These are phyloP conservation scores for Saturnispora mendoncae DNA, from an alignment of 805 yeast genomes.

Conservation along the genomic window DNA sequence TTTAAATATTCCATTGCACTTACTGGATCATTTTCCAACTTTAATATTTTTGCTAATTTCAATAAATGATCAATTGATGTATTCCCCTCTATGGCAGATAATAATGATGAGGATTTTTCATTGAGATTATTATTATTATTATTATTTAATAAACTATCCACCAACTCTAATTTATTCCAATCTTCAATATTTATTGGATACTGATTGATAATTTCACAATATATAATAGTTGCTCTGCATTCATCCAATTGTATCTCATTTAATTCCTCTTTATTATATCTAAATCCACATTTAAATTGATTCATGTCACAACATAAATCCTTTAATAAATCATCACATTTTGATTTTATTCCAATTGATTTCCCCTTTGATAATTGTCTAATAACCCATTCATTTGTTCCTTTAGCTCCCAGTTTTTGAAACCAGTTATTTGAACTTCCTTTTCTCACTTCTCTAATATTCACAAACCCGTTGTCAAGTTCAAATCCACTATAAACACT, in stretches of 20 bases:
- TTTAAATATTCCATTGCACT: neutral
- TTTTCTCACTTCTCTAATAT: too few species aligned
- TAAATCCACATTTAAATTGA: slow-evolving; percentile 4
- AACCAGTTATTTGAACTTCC: too few species aligned
- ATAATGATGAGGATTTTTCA: too few species aligned
- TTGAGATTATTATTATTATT: neutral
- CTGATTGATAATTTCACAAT: slow-evolving; percentile 2
- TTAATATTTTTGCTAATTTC: neutral
- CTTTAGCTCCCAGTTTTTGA: neutral
- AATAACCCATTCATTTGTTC: neutral
- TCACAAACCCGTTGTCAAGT: too few species aligned
- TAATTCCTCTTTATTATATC: slow-evolving; percentile 1
- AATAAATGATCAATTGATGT: neutral
- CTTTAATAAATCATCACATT: neutral
- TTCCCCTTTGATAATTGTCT: neutral
- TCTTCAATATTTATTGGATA: neutral
- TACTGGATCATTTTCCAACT: neutral
- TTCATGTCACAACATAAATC: neutral
- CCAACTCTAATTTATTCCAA: neutral
- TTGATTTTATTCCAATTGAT: neutral
- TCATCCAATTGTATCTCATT: neutral
- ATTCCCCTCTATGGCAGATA: too few species aligned
- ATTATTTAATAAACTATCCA: neutral
- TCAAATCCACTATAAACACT: too few species aligned
- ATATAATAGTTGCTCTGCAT: neutral